Evolutionary conservation across 106 monocot genomes (phyloP).

Genomic region (Posidonia australis): DNA sequence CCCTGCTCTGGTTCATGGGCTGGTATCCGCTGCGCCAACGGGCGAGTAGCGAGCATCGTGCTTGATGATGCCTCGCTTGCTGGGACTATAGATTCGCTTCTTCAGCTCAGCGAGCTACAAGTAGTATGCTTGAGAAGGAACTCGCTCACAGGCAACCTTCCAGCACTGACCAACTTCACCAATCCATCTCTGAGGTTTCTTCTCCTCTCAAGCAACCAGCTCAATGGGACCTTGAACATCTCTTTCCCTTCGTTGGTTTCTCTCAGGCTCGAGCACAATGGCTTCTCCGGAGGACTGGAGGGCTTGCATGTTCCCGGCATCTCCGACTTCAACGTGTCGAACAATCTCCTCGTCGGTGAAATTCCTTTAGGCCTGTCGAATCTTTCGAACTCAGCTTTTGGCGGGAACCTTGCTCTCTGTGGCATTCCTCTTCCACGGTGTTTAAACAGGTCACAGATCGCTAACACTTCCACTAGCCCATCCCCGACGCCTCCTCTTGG

Average conservation of each 20-base stretch:
- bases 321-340: conserved; percentile 18
- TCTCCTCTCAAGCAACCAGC: conserved; percentile 28
- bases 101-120: conserved; percentile 14
- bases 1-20: conserved; percentile 42
- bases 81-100: conserved; percentile 15
- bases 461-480: background rate
- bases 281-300: conserved; percentile 24
- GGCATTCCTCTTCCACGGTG: background rate
- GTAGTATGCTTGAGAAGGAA: conserved; percentile 33
- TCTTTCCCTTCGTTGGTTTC: conserved; percentile 22
- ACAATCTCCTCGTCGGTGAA: conserved; percentile 2
- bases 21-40: conserved; percentile 21
- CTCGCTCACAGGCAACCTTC: conserved; percentile 12
- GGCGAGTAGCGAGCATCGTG: conserved; percentile 15
- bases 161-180: conserved; percentile 11
- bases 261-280: conserved; percentile 26
- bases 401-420: background rate
- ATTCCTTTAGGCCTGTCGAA: background rate
- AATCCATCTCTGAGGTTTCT: conserved; percentile 21
- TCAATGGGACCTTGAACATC: conserved; percentile 17
- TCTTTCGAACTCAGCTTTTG: background rate
- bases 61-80: conserved; percentile 20
- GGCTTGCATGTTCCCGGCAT: conserved; percentile 3
- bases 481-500: background rate
- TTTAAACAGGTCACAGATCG: no score